Evolutionary conservation across 768 basidiomycete species (phyloP).

Genomic region (Suillus plorans): DNA sequence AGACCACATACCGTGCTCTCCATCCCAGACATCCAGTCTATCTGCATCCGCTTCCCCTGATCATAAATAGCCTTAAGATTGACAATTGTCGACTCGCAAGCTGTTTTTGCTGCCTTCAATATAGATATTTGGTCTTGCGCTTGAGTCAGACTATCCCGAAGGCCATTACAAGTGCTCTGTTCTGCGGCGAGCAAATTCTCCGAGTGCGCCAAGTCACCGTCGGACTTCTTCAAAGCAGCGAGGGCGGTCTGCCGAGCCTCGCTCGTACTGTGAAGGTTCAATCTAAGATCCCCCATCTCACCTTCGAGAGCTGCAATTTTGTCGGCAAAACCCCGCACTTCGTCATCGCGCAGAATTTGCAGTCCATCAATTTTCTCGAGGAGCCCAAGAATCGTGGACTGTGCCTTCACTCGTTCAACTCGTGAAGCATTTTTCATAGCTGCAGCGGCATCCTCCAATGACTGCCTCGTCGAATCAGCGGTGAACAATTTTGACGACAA

Average conservation of each 20-base stretch:
- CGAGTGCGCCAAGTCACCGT: neutral
- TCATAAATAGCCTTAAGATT: slow-evolving; percentile 32
- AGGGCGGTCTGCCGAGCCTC: neutral
- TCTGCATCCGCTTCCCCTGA: slow-evolving; percentile 33
- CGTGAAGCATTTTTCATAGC: neutral
- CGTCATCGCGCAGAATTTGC: slow-evolving; percentile 9
- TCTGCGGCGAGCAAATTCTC: neutral
- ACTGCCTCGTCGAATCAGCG: neutral
- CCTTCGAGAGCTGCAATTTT: slow-evolving; percentile 4
- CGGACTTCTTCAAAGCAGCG: neutral
- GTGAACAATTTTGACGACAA: slow-evolving; percentile 2
- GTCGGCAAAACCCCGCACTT: neutral
- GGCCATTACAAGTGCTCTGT: neutral
- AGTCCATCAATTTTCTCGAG: slow-evolving; percentile 10
- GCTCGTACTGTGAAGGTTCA: neutral
- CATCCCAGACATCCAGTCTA: slow-evolving; percentile 34
- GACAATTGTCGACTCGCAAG: slow-evolving; percentile 36
- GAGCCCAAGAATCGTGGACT: slow-evolving; percentile 10
- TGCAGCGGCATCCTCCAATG: neutral
- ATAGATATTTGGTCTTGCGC: slow-evolving; percentile 34
- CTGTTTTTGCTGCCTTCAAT: slow-evolving; percentile 31
- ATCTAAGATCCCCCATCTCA: neutral
- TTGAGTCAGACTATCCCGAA: slow-evolving; percentile 17
- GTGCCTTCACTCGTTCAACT: slow-evolving; percentile 5
- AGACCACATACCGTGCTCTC: slow-evolving; percentile 35